Conservation (phyloP, 495 filamentous ascomycete genomes). For the Delitschia confertaspora region DNA sequence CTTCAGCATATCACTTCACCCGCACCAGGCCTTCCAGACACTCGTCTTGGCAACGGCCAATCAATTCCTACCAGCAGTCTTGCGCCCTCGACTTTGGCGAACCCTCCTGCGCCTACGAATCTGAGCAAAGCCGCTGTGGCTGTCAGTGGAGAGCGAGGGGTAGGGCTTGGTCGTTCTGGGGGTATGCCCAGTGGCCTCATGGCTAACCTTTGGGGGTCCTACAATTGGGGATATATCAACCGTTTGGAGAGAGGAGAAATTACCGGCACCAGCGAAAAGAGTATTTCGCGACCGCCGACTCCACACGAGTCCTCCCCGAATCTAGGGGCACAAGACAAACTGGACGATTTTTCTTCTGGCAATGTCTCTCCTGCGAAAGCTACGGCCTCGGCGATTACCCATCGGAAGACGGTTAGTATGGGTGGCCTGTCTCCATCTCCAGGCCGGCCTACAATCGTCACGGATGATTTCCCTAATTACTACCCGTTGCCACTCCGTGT, state of each 20-base stretch:
- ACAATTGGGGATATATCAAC: constrained; percentile 71
- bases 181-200: constrained; percentile 73
- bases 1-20: constrained; percentile 33
- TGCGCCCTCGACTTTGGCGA: constrained; percentile 74
- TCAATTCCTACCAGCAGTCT: constrained; percentile 54
- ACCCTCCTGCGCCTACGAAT: constrained; percentile 75
- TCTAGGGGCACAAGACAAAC: constrained; percentile 12
- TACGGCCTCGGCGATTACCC: constrained; percentile 29
- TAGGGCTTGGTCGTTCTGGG: constrained; percentile 51
- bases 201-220: constrained; percentile 88
- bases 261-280: constrained; percentile 16
- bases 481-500: constrained; percentile 77
- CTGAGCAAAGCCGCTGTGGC: constrained; percentile 81
- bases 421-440: constrained; percentile 36
- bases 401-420: constrained; percentile 76
- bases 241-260: constrained; percentile 50
- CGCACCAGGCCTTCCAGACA: constrained; percentile 29
- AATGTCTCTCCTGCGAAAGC: constrained; percentile 5
- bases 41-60: constrained; percentile 28
- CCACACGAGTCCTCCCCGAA: constrained; percentile 10
- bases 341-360: constrained; percentile 1
- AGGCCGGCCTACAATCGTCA: constrained; percentile 37
- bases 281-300: constrained; percentile 22
- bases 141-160: constrained; percentile 64
- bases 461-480: constrained; percentile 61